phyloP scores from a whole-genome alignment of 1,284 basidiomycete species.

The Cryptococcus sp. region DNA sequence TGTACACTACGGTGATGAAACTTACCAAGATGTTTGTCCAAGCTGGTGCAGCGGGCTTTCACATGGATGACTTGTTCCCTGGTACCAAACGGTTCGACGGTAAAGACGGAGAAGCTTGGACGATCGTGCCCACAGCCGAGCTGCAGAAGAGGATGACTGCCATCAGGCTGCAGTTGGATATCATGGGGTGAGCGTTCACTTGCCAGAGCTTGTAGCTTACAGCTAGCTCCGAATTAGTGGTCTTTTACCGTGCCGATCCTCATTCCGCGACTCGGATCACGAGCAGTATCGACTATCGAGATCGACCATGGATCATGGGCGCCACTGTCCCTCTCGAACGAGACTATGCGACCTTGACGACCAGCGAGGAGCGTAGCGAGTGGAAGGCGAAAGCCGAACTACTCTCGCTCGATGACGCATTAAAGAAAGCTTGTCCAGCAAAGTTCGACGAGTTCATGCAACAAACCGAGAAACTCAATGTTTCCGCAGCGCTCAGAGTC shows the following conservation, averaged over 20 bases:
- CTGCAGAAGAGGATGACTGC: slow-evolving; percentile 9
- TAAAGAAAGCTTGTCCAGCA: slow-evolving; percentile 60
- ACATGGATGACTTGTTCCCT: slow-evolving; percentile 22
- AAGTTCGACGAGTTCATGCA: slow-evolving; percentile 64
- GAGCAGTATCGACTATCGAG: slow-evolving; percentile 75
- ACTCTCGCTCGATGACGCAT: slow-evolving; percentile 56
- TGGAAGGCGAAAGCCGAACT: slow-evolving; percentile 10
- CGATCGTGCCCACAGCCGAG: slow-evolving; percentile 19
- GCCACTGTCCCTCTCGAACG: slow-evolving; percentile 56
- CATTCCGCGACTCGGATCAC: slow-evolving; percentile 83
- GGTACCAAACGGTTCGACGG: slow-evolving; percentile 20
- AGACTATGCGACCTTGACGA: slow-evolving; percentile 52
- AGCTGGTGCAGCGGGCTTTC: slow-evolving; percentile 18
- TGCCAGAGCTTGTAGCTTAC: background rate
- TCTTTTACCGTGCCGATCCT: slow-evolving; percentile 88
- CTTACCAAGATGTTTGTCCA: slow-evolving; percentile 39
- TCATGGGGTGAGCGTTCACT: slow-evolving; percentile 17
- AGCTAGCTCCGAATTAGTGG: slow-evolving; percentile 68
- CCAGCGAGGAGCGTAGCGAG: slow-evolving; percentile 70
- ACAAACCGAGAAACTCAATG: slow-evolving; percentile 68
- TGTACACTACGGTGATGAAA: slow-evolving; percentile 58
- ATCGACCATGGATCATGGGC: slow-evolving; percentile 71
- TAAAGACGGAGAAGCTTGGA: slow-evolving; percentile 13
- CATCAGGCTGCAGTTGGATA: slow-evolving; percentile 19
- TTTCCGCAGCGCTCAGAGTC: slow-evolving; percentile 68